These are phyloP conservation scores for Trichoderma lentiforme DNA, from an alignment of 2,329 filamentous ascomycete genomes.

Conservation along the genomic window DNA sequence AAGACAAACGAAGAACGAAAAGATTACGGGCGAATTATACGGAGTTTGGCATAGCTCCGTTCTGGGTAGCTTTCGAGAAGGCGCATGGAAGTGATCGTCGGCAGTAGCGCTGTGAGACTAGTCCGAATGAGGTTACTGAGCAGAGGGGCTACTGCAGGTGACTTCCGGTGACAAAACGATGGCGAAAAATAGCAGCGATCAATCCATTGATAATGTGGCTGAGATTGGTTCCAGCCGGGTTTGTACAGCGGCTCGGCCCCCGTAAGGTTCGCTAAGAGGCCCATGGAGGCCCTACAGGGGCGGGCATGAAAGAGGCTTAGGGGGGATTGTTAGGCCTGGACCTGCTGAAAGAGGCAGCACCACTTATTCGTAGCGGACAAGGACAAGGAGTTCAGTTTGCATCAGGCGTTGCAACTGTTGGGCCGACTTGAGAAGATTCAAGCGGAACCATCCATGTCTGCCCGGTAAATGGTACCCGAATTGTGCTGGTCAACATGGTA, in stretches of 20 bases:
- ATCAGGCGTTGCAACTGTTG: background rate
- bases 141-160: slow-evolving; percentile 1
- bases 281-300: background rate
- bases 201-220: background rate
- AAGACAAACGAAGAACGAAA: background rate
- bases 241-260: slow-evolving; percentile 16
- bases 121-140: background rate
- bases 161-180: background rate
- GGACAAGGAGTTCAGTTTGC: background rate
- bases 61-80: slow-evolving; percentile 20
- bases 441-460: background rate
- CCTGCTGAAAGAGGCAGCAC: slow-evolving; percentile 5
- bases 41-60: slow-evolving; percentile 9
- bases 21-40: background rate
- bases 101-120: background rate
- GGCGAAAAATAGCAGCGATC: background rate
- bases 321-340: background rate
- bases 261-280: slow-evolving; percentile 12
- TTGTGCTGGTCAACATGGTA: background rate
- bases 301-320: background rate
- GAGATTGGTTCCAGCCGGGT: background rate
- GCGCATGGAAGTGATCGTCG: slow-evolving; percentile 14
- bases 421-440: background rate
- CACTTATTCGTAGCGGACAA: background rate
- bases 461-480: background rate